phyloP scores from a whole-genome alignment of 139 green algal genomes.

The Coelastrella sp. region DNA sequence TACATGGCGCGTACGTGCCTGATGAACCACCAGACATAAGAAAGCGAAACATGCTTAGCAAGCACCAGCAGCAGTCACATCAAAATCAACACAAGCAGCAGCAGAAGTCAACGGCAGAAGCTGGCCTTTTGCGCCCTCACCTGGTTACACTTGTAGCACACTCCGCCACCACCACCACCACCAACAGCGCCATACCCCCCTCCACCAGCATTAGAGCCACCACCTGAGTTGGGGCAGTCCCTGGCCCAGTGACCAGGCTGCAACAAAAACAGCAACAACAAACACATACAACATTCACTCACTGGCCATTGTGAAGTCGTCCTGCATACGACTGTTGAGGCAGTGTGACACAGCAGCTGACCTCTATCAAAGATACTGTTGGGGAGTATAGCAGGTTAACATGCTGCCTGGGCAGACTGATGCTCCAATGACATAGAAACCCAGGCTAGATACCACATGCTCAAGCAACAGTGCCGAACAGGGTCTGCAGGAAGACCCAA shows the following conservation, averaged over 20 bases:
- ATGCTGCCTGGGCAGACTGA: neutral
- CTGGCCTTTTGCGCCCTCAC: neutral
- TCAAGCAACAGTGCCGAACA: too few relatives aligned
- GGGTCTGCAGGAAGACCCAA: too few relatives aligned
- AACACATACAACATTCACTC: neutral
- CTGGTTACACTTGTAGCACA: neutral
- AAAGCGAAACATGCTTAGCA: too few relatives aligned
- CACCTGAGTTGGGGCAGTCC: neutral
- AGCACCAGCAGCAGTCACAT: too few relatives aligned
- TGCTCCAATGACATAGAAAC: neutral
- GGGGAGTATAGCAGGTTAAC: too few relatives aligned
- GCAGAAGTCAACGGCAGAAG: too few relatives aligned
- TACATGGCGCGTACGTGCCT: too few relatives aligned
- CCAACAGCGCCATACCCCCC: neutral
- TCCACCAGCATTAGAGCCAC: neutral
- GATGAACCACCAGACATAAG: too few relatives aligned
- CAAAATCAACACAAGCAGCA: too few relatives aligned
- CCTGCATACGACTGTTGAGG: neutral
- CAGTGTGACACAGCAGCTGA: neutral
- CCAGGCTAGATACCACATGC: too few relatives aligned
- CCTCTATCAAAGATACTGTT: too few relatives aligned
- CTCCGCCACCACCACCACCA: neutral
- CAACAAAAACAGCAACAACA: neutral
- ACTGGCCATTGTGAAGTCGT: too few relatives aligned
- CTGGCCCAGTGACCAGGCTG: constrained; percentile 4